Percentiles rank a stretch among this genome's conserved stretches.
These are phyloP conservation scores for Colletotrichum noveboracense DNA, from an alignment of 2,329 filamentous ascomycete genomes.

Conservation along the genomic window DNA sequence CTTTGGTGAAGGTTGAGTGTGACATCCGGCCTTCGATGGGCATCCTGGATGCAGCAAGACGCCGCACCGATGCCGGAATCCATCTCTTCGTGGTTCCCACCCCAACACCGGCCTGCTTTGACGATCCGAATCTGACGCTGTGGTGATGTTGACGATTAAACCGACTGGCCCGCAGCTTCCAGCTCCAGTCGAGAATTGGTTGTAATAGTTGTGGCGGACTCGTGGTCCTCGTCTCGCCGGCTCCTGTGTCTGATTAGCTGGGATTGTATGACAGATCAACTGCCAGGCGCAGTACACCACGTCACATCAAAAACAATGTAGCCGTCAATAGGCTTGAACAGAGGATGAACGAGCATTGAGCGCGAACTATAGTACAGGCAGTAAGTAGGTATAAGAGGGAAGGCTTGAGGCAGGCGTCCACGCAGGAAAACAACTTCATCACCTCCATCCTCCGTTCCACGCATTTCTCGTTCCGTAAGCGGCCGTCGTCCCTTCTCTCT, in stretches of 20 bases:
- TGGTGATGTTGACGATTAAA: neutral
- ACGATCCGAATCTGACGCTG: neutral
- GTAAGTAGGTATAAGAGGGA: conserved; percentile 23
- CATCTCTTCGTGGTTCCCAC: neutral
- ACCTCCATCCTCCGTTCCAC: conserved; percentile 11
- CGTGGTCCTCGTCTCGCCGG: neutral
- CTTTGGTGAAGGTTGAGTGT: neutral
- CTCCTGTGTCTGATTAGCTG: neutral
- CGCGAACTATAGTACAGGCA: conserved; percentile 22
- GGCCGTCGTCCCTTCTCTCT: neutral
- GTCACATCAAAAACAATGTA: neutral
- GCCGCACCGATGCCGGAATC: neutral
- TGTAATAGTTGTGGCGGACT: neutral
- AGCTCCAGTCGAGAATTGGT: neutral
- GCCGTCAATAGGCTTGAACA: conserved; percentile 4
- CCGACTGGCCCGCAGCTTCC: neutral
- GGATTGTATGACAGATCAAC: neutral
- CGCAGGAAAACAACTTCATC: conserved; percentile 21
- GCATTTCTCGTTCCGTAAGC: conserved; percentile 14
- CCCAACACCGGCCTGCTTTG: neutral
- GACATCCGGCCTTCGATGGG: neutral
- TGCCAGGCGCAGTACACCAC: neutral
- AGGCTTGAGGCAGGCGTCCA: conserved; percentile 20
- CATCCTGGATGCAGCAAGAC: neutral
- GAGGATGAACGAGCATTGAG: conserved; percentile 25